Percentiles rank a stretch among this genome's conserved stretches.
Conservation (phyloP, 192 early-diverging fungal genomes). For the Helicostylum pulchrum region DNA sequence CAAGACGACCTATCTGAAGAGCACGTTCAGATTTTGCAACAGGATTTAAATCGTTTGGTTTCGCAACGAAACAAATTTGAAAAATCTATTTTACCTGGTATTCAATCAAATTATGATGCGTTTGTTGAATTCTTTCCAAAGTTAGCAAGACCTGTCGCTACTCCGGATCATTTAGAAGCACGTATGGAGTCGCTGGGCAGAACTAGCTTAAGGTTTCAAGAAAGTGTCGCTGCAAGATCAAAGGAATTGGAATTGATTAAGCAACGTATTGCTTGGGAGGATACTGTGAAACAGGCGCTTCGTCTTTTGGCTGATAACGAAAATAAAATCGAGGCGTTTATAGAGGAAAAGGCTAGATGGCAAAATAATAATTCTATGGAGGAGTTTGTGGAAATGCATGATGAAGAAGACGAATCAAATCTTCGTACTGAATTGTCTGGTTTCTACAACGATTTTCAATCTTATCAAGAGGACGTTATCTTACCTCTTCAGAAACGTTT, state of each 20-base stretch:
- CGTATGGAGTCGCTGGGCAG: constrained; percentile 18
- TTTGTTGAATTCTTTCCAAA: constrained; percentile 26
- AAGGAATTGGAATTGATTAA: constrained; percentile 22
- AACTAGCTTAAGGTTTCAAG: constrained; percentile 14
- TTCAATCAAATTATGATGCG: constrained; percentile 22
- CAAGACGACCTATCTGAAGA: constrained; percentile 10
- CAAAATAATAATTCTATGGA: not conserved
- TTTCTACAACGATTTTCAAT: constrained; percentile 7
- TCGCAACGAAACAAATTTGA: constrained; percentile 11
- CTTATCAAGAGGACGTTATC: not conserved
- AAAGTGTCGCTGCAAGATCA: constrained; percentile 10
- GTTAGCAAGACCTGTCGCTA: constrained; percentile 22
- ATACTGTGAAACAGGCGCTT: constrained; percentile 9
- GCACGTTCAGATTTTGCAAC: constrained; percentile 11
- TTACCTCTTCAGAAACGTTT: constrained; percentile 6
- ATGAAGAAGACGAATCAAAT: not conserved
- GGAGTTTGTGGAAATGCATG: too few relatives aligned
- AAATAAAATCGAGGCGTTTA: constrained; percentile 6
- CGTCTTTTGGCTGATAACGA: not conserved
- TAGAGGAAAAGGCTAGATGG: constrained; percentile 29
- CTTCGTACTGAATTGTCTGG: constrained; percentile 4
- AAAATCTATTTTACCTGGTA: constrained; percentile 2
- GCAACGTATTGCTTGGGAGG: constrained; percentile 18
- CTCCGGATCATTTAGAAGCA: constrained; percentile 31
- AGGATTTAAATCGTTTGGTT: constrained; percentile 13